Conservation (phyloP, 2,329 filamentous ascomycete species). For the Bipolaris oryzae region DNA sequence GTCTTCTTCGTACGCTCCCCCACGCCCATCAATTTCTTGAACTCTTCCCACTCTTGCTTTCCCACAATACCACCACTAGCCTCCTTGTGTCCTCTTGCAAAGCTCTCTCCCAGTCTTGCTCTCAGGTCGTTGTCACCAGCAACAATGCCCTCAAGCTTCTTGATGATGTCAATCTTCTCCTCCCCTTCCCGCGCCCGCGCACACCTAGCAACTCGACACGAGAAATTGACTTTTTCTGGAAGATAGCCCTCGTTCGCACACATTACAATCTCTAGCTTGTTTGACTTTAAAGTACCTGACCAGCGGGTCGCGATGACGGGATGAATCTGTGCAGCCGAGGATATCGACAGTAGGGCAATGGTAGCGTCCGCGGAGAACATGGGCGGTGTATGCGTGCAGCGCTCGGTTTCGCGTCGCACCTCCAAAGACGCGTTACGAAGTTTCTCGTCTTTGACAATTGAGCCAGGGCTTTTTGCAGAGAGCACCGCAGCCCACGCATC, state of each 20-base stretch:
- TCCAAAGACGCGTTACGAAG: slow-evolving; percentile 63
- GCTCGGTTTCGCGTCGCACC: slow-evolving; percentile 66
- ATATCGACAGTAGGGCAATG: slow-evolving; percentile 68
- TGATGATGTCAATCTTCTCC: slow-evolving; percentile 67
- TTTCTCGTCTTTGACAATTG: slow-evolving; percentile 57
- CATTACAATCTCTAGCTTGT: slow-evolving; percentile 66
- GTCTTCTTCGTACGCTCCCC: slow-evolving; percentile 59
- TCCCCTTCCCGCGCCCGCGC: slow-evolving; percentile 57
- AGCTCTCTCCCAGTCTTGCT: slow-evolving; percentile 65
- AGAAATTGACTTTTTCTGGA: slow-evolving; percentile 69
- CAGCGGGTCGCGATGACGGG: slow-evolving; percentile 71
- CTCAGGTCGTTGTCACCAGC: slow-evolving; percentile 43
- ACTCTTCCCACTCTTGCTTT: slow-evolving; percentile 67
- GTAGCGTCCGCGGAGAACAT: slow-evolving; percentile 67
- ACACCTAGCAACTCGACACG: slow-evolving; percentile 65
- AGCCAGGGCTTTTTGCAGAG: slow-evolving; percentile 57
- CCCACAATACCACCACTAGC: slow-evolving; percentile 70
- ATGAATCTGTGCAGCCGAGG: slow-evolving; percentile 66
- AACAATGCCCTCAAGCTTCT: slow-evolving; percentile 61
- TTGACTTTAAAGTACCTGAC: slow-evolving; percentile 65
- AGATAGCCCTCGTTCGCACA: slow-evolving; percentile 72
- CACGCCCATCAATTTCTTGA: slow-evolving; percentile 64
- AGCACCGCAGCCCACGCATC: slow-evolving; percentile 66
- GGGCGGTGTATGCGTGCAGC: slow-evolving; percentile 66
- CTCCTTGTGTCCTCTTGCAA: slow-evolving; percentile 70